Percentiles rank a stretch among this genome's conserved stretches.
Conservation (phyloP, 768 basidiomycete species). For the Russula sp. region DNA sequence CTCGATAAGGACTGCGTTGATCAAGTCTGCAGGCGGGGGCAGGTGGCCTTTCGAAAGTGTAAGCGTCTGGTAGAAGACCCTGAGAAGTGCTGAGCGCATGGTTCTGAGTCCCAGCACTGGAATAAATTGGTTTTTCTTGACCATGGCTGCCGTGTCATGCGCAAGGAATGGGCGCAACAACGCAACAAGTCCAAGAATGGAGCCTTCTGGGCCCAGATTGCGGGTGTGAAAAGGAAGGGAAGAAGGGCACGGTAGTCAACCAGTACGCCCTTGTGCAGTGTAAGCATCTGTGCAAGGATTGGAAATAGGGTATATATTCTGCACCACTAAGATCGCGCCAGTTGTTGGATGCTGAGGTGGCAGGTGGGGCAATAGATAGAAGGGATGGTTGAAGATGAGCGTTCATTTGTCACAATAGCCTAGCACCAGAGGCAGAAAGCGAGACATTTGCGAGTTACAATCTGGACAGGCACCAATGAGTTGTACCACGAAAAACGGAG, state of each 20-base stretch:
- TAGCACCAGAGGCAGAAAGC: constrained; percentile 21
- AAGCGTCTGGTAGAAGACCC: no score
- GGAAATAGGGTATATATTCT: constrained; percentile 99
- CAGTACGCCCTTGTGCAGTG: constrained; percentile 68
- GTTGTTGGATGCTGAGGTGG: constrained; percentile 7
- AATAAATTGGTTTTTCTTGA: constrained; percentile 60
- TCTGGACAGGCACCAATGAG: constrained; percentile 80
- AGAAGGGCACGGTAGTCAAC: constrained; percentile 71
- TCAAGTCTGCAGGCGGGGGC: no score
- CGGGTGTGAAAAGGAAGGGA: constrained; percentile 75
- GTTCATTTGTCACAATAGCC: constrained; percentile 21
- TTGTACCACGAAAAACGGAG: constrained; percentile 88
- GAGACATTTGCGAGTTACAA: neutral
- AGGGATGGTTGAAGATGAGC: constrained; percentile 12
- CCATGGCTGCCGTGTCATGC: constrained; percentile 61
- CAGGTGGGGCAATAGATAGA: constrained; percentile 18
- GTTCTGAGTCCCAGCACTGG: constrained; percentile 76
- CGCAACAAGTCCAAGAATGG: constrained; percentile 87
- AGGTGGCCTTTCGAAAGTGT: no score
- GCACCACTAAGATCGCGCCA: constrained; percentile 14
- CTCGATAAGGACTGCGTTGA: no score
- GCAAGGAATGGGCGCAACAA: constrained; percentile 77
- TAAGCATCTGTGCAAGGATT: constrained; percentile 91
- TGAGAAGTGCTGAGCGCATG: no score
- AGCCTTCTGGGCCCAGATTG: constrained; percentile 89